Evolutionary conservation across 2,329 filamentous ascomycete genomes (phyloP).

Genomic region (Trichoderma guizhouense): DNA sequence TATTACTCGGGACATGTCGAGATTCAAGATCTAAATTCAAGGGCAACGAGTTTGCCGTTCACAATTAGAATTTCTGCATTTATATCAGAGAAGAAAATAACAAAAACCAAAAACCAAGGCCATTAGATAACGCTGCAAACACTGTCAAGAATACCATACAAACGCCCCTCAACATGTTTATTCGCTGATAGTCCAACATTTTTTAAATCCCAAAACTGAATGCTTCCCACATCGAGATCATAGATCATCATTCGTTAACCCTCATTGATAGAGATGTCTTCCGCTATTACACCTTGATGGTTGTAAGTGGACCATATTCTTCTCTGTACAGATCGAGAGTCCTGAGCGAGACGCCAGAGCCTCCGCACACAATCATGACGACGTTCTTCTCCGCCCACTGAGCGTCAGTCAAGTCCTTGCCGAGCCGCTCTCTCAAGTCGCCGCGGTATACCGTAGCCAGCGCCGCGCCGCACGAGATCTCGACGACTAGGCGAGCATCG

Average conservation of each 20-base stretch:
- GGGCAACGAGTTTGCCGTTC: not conserved
- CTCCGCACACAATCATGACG: conserved; percentile 83
- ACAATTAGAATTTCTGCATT: not conserved
- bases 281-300: conserved; percentile 29
- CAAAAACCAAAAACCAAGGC: accelerated
- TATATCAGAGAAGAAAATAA: not conserved
- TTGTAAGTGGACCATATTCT: conserved; percentile 37
- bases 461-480: conserved; percentile 80
- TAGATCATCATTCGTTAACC: not conserved
- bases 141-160: not conserved
- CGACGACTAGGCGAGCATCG: conserved; percentile 77
- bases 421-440: conserved; percentile 58
- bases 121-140: not conserved
- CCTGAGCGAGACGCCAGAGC: conserved; percentile 61
- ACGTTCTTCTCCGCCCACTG: conserved; percentile 67
- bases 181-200: not conserved
- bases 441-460: conserved; percentile 66
- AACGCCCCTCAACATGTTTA: not conserved
- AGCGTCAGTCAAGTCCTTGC: conserved; percentile 48
- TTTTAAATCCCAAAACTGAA: not conserved
- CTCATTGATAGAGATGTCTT: not conserved
- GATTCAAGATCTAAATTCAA: not conserved
- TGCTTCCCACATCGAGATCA: not conserved
- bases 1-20: not conserved
- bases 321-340: conserved; percentile 58